Percentiles rank a stretch among this genome's conserved stretches.
Conservation (phyloP, 1,139 yeast genomes). For the Taphrina deformans region DNA sequence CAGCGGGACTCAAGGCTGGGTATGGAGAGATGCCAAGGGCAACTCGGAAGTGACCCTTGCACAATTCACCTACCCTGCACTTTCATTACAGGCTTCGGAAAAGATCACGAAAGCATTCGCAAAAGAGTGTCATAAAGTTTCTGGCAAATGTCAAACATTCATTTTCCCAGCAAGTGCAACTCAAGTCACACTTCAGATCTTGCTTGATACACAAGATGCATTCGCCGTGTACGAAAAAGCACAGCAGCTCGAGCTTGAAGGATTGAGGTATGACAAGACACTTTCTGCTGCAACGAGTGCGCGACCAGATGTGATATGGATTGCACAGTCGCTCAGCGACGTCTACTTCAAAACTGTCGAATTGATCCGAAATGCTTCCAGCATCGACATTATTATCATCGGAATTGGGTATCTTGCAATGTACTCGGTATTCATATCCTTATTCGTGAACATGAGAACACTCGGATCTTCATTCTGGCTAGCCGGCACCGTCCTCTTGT, state of each 20-base stretch:
- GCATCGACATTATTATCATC: conserved; percentile 78
- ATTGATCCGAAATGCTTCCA: conserved; percentile 63
- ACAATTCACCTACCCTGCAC: conserved; percentile 25
- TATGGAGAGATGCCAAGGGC: conserved; percentile 16
- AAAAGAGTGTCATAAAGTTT: conserved; percentile 2
- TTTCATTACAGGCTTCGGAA: background rate
- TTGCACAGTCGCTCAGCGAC: conserved; percentile 26
- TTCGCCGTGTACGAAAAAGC: background rate
- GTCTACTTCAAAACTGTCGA: conserved; percentile 31
- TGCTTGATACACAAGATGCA: background rate
- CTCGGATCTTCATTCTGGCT: conserved; percentile 90
- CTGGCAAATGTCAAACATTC: conserved; percentile 18
- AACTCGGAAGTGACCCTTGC: conserved; percentile 26
- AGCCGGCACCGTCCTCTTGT: conserved; percentile 74
- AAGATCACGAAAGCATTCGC: conserved; percentile 8
- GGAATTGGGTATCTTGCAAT: conserved; percentile 83
- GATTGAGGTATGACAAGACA: conserved; percentile 20
- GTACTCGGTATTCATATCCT: conserved; percentile 78
- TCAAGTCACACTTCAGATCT: conserved; percentile 18
- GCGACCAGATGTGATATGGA: conserved; percentile 29
- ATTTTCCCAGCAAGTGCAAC: conserved; percentile 25
- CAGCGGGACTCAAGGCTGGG: background rate
- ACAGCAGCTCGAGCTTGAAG: conserved; percentile 9
- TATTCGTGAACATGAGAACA: conserved; percentile 75
- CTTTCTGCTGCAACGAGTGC: conserved; percentile 12